Evolutionary conservation across 352 stramenopile genomes (phyloP), one percentile per base, ranked within the genome.

Genomic region (Phytopythium helicoides): DNA sequence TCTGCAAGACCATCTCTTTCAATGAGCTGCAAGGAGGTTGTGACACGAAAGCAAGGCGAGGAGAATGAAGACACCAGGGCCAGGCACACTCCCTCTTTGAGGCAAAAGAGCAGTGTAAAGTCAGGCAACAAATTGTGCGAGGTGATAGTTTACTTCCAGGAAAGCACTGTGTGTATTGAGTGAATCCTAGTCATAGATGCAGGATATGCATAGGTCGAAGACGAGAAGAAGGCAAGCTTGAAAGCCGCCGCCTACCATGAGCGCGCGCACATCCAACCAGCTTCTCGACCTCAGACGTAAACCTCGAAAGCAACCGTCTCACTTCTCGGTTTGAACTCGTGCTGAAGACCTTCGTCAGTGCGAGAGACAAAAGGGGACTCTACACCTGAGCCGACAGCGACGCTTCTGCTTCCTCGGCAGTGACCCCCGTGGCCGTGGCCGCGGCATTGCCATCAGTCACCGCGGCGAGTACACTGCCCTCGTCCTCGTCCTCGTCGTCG

Each of bases 391-490:
- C 22, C 3, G 42, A 37, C 23, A 37, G 41, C 21, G 41, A 47
- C 1, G 40, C 22, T n/a, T 47, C 22, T 23, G 40, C 40, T 16
- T 47, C 45, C 28, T 52, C 45, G 18, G 45, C 16, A 11, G 1
- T 52, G 23, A 49, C 45, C 18, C 31, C 45, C 45, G 45, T 40
- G 26, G 9, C 45, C 3, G 45, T 52, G 18, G 26, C 28, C n/a
- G n/a, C n/a, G n/a, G n/a, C n/a, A 12, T 18, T 33, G 45, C 40
- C 45, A 7, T 39, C 31, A 18, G 45, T 41, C 14, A 41, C 31
- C 10, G 28, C 45, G 19, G 45, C 16, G 18, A 38, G 45, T n/a
- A 49, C 16, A n/a, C 42, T 49, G 42, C 42, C 25, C 42, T 52
- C 45, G 22, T 33, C 45, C 9, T 50, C 44, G 1, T 50, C 44